Evolutionary conservation across 1,284 basidiomycete species (phyloP).

Genomic region (Cryptococcus sp.): DNA sequence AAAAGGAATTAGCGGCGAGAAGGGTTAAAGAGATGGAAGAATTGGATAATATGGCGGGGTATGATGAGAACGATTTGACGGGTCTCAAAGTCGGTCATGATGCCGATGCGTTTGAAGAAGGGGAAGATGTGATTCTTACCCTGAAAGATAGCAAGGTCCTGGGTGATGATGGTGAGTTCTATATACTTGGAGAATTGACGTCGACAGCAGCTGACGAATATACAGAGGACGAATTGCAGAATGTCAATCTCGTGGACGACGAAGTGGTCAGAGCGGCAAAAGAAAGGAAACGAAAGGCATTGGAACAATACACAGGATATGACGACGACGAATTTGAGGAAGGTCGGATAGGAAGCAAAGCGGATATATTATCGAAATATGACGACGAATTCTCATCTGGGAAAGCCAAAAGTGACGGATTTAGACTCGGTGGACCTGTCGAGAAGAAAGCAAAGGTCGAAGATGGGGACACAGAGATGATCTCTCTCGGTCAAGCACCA

Average conservation of each 20-base stretch:
- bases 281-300: slow-evolving; percentile 80
- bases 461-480: slow-evolving; percentile 55
- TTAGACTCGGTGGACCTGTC: slow-evolving; percentile 60
- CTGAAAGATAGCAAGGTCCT: slow-evolving; percentile 92
- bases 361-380: slow-evolving; percentile 86
- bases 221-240: slow-evolving; percentile 93
- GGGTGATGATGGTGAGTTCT: slow-evolving; percentile 72
- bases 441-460: slow-evolving; percentile 47
- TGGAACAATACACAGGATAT: slow-evolving; percentile 81
- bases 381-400: slow-evolving; percentile 71
- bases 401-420: slow-evolving; percentile 56
- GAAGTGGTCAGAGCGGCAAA: slow-evolving; percentile 62
- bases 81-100: slow-evolving; percentile 96
- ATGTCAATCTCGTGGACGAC: slow-evolving; percentile 83
- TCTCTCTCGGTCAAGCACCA: slow-evolving; percentile 37
- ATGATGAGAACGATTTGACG: slow-evolving; percentile 73
- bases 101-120: slow-evolving; percentile 83
- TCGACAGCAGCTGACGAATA: not conserved
- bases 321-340: slow-evolving; percentile 87
- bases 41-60: slow-evolving; percentile 72
- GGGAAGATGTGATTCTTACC: slow-evolving; percentile 91
- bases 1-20: slow-evolving; percentile 66
- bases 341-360: slow-evolving; percentile 68
- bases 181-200: not conserved
- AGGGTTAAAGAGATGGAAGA: slow-evolving; percentile 71